These are phyloP conservation scores for Corniculantispora saksenae DNA, from an alignment of 2,329 filamentous ascomycete species.

Conservation along the genomic window DNA sequence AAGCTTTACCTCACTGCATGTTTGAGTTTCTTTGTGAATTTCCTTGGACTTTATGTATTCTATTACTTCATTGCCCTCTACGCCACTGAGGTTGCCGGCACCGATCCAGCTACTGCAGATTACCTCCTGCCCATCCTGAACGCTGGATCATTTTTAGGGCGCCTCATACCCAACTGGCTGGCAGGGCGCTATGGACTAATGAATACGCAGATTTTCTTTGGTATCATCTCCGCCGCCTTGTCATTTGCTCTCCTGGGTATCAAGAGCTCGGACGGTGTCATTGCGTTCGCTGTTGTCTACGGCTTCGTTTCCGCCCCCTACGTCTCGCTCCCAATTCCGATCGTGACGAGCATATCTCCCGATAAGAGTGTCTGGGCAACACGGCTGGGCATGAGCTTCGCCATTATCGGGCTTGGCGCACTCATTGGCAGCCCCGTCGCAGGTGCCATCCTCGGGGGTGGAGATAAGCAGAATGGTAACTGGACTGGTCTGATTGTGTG, in stretches of 20 bases:
- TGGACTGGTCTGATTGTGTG: slow-evolving; percentile 10
- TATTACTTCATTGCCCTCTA: slow-evolving; percentile 10
- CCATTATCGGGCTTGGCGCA: slow-evolving; percentile 19
- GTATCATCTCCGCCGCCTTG: slow-evolving; percentile 16
- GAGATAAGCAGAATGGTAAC: background rate
- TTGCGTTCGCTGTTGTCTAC: slow-evolving; percentile 19
- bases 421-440: slow-evolving; percentile 23
- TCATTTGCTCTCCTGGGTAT: slow-evolving; percentile 19
- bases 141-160: slow-evolving; percentile 22
- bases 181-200: slow-evolving; percentile 22
- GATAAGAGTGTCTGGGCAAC: slow-evolving; percentile 21
- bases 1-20: slow-evolving; percentile 4
- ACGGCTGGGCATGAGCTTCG: slow-evolving; percentile 23
- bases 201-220: slow-evolving; percentile 20
- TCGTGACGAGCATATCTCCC: slow-evolving; percentile 20
- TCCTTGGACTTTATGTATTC: slow-evolving; percentile 12
- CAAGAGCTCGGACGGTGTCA: slow-evolving; percentile 16
- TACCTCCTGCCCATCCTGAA: slow-evolving; percentile 24
- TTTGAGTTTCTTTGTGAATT: slow-evolving; percentile 6
- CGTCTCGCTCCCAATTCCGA: slow-evolving; percentile 21
- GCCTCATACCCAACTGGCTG: slow-evolving; percentile 23
- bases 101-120: slow-evolving; percentile 14
- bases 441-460: slow-evolving; percentile 11
- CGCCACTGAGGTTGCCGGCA: slow-evolving; percentile 5
- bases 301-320: slow-evolving; percentile 24